Base-by-base conservation (phyloP, 495 filamentous ascomycete genomes). In the Penicillium malachiteum region DNA sequence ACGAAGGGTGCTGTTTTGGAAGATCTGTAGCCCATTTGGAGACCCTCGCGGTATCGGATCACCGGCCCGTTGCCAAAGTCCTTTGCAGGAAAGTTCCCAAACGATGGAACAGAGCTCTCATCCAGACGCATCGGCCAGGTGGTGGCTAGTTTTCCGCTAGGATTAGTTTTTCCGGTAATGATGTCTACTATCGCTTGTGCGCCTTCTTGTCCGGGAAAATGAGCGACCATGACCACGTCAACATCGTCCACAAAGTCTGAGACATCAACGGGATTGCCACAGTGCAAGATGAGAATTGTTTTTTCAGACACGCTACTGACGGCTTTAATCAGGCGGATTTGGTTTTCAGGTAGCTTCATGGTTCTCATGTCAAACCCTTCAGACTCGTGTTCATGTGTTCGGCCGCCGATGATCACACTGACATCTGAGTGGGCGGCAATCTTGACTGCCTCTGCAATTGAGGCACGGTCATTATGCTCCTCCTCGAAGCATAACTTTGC, bases 111-210 rank as follows among this genome's bases (percentile, higher is more conserved):
- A 66, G 70, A 73, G 13, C 67, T 43, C 48, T 73, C 68, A 47
- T 71, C 70, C 7, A 68, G 67, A 32, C 67, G 56, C 31, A 60
- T 63, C 12, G 74, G 73, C 10, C 75, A 62, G 5, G 67, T 71
- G 34, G 75, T 60, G 1, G 74, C 67, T 35, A 76, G 60, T 16
- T 70, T 56, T 9, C 76, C 78, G 7, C 74, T 76, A 0, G 78
- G 78, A 37, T 71, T 78, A 5, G 70, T 66, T 3, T 52, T 50
- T 1, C 78, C 78, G 49, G 78, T 78, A 8, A 81, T 56, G 7
- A 73, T 68, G 56, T 81, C 71, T 0, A 72, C 68, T 30, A 79
- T 68, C 16, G 78, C 78, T 41, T 80, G 78, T 1, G 78, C 76
- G 30, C 78, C 76, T 34, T 74, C 58, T 50, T 78, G 72, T 12